phyloP scores from a whole-genome alignment of 352 stramenopile genomes.

The Phytophthora cactorum region DNA sequence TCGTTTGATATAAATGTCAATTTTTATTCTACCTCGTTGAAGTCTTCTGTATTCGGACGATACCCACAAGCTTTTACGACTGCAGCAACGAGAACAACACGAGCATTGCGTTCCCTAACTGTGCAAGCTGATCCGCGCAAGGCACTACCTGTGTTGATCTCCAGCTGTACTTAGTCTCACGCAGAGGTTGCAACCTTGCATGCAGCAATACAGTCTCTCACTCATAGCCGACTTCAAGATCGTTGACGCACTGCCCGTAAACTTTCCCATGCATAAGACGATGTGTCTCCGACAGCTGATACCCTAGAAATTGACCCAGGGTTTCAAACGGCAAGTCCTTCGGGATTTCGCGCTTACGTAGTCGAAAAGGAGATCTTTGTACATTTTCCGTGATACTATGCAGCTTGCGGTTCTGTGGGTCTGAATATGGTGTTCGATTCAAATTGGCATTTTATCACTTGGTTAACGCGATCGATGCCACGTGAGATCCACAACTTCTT shows the following conservation, averaged over 20 bases:
- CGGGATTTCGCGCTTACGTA: too few relatives aligned
- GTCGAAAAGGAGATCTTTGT: too few relatives aligned
- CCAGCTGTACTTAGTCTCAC: too few relatives aligned
- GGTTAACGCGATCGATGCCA: too few relatives aligned
- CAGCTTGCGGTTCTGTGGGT: too few relatives aligned
- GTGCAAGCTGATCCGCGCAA: too few relatives aligned
- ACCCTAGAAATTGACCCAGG: constrained; percentile 1
- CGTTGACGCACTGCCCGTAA: constrained; percentile 5
- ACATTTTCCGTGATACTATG: too few relatives aligned
- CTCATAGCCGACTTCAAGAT: background rate
- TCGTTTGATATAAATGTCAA: background rate
- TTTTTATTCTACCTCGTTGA: background rate
- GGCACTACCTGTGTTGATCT: too few relatives aligned
- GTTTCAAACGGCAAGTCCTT: constrained; percentile 1
- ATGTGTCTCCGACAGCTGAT: constrained; percentile 11
- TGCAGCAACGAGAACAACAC: background rate
- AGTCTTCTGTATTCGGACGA: background rate
- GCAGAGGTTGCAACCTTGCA: too few relatives aligned
- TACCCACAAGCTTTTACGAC: too few relatives aligned
- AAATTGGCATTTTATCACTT: background rate
- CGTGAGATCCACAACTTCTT: background rate
- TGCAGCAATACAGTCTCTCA: too few relatives aligned
- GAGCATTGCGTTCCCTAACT: too few relatives aligned
- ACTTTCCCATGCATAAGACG: background rate
- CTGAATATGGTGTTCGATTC: background rate